Base-by-base conservation (phyloP, 2,329 filamentous ascomycete species). In the Colletotrichum navitas region DNA sequence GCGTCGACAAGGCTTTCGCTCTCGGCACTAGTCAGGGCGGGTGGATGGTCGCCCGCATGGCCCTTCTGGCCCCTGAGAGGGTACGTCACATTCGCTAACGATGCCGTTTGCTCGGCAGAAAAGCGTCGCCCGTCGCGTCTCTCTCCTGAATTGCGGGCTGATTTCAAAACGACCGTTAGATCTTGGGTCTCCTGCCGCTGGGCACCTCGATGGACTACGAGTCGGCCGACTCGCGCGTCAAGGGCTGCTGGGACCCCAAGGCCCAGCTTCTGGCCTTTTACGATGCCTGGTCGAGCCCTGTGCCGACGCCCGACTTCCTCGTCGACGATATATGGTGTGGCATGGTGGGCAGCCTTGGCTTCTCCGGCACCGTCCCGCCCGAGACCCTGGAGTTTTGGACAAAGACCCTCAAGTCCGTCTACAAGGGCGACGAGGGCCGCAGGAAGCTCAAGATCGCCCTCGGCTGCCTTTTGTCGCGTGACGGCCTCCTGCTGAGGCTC, bases 161-260 rank as follows among this genome's bases (percentile, higher is more conserved):
- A 52, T 24, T 1, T 21, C 12, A 24, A 0, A 24, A 0, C 18
- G 8, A 43, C 16, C 5, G 4, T 3, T 69, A 86, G 84, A 85
- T 88, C 47, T 76, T 82, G 21, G 86, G 86, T 21, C 74, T 88
- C 1, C 74, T 88, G 24, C 81, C 82, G 5, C 78, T 88, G 7
- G 86, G 85, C 39, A 87, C 85, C 5, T 87, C 85, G 0, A 86
- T 88, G 84, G 86, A 88, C 77, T 84, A 80, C 75, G 86, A 88
- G 79, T 86, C 86, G 10, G 75, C 80, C 3, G 80, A 80, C 14
- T 84, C 85, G 11, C 81, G 85, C 2, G 76, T 76, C 32, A 83
- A 83, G 54, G 85, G 85, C 18, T 85, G 84, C 78, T 88, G 86
- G 86, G 83, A 88, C 70, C 83, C 83, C 41, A 80, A 80, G 54